Conservation (phyloP, 2,329 filamentous ascomycete species). For the Albifimbria verrucaria region DNA sequence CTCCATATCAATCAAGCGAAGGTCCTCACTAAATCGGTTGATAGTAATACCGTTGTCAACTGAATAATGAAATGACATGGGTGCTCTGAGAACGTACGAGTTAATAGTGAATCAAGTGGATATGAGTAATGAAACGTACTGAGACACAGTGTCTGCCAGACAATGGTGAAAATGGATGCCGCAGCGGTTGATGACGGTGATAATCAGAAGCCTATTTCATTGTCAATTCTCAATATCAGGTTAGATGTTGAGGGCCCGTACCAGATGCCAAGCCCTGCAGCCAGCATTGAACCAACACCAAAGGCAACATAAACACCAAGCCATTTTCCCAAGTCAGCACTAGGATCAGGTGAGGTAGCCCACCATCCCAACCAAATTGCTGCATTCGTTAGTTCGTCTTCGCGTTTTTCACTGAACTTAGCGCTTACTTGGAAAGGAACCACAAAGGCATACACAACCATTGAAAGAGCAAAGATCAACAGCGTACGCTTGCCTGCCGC, state of each 20-base stretch:
- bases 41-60: slow-evolving; percentile 16
- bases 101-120: too few relatives aligned
- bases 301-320: slow-evolving; percentile 31
- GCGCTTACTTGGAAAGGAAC: background rate
- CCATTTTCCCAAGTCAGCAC: slow-evolving; percentile 31
- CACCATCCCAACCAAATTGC: slow-evolving; percentile 47
- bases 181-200: slow-evolving; percentile 25
- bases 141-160: slow-evolving; percentile 21
- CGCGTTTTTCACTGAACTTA: too few relatives aligned
- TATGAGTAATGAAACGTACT: too few relatives aligned
- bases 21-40: slow-evolving; percentile 18
- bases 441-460: slow-evolving; percentile 15
- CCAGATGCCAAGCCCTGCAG: slow-evolving; percentile 10
- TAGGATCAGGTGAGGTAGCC: slow-evolving; percentile 40
- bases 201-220: too few relatives aligned
- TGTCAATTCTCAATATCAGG: too few relatives aligned
- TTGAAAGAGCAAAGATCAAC: background rate
- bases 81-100: too few relatives aligned
- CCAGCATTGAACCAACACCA: slow-evolving; percentile 15
- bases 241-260: too few relatives aligned
- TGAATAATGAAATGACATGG: slow-evolving; percentile 13
- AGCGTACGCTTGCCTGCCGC: background rate
- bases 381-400: too few relatives aligned
- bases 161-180: slow-evolving; percentile 24
- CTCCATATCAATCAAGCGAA: slow-evolving; percentile 19